phyloP scores from a whole-genome alignment of 2,329 filamentous ascomycete species.

The Fusarium clavum region DNA sequence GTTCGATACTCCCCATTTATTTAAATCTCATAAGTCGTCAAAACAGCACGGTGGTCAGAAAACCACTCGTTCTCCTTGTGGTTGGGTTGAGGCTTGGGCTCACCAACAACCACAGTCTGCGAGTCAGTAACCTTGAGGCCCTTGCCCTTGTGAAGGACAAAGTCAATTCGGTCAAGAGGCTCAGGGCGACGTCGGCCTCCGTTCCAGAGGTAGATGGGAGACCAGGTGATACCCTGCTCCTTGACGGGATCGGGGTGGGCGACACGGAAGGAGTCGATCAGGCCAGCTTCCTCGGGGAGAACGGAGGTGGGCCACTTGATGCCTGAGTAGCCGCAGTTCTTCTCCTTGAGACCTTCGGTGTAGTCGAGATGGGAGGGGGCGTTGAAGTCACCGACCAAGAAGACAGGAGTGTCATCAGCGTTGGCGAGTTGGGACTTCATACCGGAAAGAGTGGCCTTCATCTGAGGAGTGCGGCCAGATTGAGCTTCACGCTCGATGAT shows the following conservation, averaged over 20 bases:
- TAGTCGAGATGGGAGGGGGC: constrained; percentile 59
- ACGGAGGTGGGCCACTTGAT: constrained; percentile 56
- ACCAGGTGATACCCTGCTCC: constrained; percentile 55
- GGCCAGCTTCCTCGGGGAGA: constrained; percentile 49
- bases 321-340: constrained; percentile 52
- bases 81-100: constrained; percentile 50
- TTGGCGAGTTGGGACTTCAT: constrained; percentile 50
- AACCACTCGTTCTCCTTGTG: constrained; percentile 56
- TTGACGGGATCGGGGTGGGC: constrained; percentile 51
- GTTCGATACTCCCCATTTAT: background rate
- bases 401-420: constrained; percentile 50
- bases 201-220: constrained; percentile 53
- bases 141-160: constrained; percentile 55
- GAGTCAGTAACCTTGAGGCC: constrained; percentile 49
- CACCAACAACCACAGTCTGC: constrained; percentile 49
- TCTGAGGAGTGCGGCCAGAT: constrained; percentile 55
- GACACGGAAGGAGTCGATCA: constrained; percentile 56
- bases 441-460: constrained; percentile 49
- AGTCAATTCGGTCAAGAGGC: constrained; percentile 58
- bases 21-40: constrained; percentile 47
- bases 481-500: constrained; percentile 51
- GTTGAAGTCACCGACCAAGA: constrained; percentile 58
- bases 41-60: constrained; percentile 54
- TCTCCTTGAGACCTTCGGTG: constrained; percentile 48
- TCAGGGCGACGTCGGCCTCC: constrained; percentile 51